phyloP scores from a whole-genome alignment of 768 basidiomycete species.

The Mycena galopus region DNA sequence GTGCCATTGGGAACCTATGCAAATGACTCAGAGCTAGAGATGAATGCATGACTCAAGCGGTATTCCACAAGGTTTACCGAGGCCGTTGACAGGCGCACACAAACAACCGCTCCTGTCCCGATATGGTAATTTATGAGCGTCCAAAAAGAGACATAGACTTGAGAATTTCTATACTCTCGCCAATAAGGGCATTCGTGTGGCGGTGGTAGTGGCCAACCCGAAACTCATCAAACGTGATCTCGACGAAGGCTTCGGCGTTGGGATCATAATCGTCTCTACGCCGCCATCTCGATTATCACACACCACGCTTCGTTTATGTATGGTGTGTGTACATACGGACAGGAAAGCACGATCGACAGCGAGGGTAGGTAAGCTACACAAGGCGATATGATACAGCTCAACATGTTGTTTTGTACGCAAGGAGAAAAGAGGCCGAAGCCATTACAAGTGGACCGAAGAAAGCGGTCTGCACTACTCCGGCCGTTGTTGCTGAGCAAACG shows the following conservation, averaged over 20 bases:
- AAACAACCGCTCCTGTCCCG: constrained; percentile 27
- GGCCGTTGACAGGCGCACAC: background rate
- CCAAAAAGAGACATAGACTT: no score
- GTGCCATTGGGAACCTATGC: background rate
- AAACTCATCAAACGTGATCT: no score
- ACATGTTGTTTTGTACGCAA: background rate
- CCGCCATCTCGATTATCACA: background rate
- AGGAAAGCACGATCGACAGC: constrained; percentile 11
- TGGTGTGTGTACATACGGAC: background rate
- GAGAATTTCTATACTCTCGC: no score
- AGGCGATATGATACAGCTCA: constrained; percentile 5
- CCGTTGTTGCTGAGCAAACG: background rate
- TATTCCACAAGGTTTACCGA: no score
- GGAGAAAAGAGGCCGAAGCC: background rate
- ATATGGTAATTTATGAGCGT: background rate
- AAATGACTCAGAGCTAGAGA: background rate
- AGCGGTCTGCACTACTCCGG: background rate
- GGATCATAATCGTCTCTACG: no score
- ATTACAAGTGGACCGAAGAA: background rate
- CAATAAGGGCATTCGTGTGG: no score
- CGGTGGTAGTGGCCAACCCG: no score
- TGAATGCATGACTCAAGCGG: background rate
- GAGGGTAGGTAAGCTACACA: background rate
- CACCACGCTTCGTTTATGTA: background rate
- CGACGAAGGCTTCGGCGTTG: no score